Base-by-base conservation (phyloP, 164 flowering plant genomes). In the Protea cynaroides region DNA sequence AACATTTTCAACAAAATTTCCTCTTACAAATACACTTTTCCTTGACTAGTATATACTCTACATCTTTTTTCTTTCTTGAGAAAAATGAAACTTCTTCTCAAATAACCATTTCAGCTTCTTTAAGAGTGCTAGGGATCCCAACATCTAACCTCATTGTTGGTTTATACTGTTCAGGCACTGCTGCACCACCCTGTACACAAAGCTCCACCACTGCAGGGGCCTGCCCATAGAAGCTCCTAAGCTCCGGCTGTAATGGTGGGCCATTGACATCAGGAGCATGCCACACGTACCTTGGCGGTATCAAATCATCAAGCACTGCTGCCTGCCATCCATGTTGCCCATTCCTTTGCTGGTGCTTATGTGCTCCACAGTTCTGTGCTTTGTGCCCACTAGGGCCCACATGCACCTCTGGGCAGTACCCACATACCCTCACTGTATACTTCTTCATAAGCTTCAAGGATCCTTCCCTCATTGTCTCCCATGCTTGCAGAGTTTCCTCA, bases 291-390 rank as follows among this genome's bases (percentile, higher is more conserved):
- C 85, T 83, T 0, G 97, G 95, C 0, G 98, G 97, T 68, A 94
- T 89, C 78, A 94, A 74, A 73, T 94, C 95, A 65, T 94, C 84
- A 14, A 89, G 82, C 56, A 84, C 82, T 1, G 97, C 93, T 4
- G 90, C 53, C 72, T 94, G 98, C 98, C 98, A 94, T 18, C 97
- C 98, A 66, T 94, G 98, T 69, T 91, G 98, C 70, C 98, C 98
- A 67, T 94, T 94, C 11, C 98, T 81, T 64, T 94, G 97, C 67
- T 94, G 97, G 72, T 94, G 98, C 85, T 91, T 90, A 66, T 69
- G 76, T 3, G 97, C 95, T 11, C 98, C 98, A 61, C 98, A 94
- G 74, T 89, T 88, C 67, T 89, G 97, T 6, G 96, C 98, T 69
- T 85, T 89, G 82, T 94, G 98, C 25, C 98, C 98, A n/a, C 69